Percentiles rank a stretch among this genome's conserved stretches.
Conservation (phyloP, 2,329 filamentous ascomycete species). For the Fusarium humuli region DNA sequence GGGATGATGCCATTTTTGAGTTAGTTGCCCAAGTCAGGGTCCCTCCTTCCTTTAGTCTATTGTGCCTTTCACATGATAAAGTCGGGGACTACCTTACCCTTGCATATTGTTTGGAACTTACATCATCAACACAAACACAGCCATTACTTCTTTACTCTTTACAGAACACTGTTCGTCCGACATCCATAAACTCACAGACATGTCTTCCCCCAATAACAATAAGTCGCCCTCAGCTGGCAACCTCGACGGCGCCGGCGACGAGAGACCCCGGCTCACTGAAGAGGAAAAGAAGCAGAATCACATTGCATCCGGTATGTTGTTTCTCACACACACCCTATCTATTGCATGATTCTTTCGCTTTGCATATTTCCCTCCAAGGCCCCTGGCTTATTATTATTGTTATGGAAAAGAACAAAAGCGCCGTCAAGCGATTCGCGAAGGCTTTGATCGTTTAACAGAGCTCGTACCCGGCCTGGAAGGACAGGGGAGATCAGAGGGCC, state of each 20-base stretch:
- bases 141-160: background rate
- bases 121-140: conserved; percentile 14
- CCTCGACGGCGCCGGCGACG: conserved; percentile 51
- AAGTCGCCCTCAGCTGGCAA: conserved; percentile 43
- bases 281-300: conserved; percentile 68
- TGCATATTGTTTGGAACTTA: conserved; percentile 40
- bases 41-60: conserved; percentile 5
- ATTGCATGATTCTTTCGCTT: background rate
- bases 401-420: conserved; percentile 57
- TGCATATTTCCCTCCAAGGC: no score
- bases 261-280: conserved; percentile 64
- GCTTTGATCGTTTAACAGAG: conserved; percentile 83
- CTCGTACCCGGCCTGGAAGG: conserved; percentile 86
- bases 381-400: conserved; percentile 31
- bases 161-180: background rate
- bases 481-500: conserved; percentile 84
- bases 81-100: conserved; percentile 49
- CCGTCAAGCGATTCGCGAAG: conserved; percentile 77
- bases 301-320: conserved; percentile 62
- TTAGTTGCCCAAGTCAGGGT: conserved; percentile 33
- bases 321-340: background rate
- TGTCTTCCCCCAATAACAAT: conserved; percentile 50
- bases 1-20: background rate
- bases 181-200: conserved; percentile 9
- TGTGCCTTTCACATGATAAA: conserved; percentile 46